Evolutionary conservation across 306 rosid species (phyloP).

Genomic region (Vigna reflexopilosa): DNA sequence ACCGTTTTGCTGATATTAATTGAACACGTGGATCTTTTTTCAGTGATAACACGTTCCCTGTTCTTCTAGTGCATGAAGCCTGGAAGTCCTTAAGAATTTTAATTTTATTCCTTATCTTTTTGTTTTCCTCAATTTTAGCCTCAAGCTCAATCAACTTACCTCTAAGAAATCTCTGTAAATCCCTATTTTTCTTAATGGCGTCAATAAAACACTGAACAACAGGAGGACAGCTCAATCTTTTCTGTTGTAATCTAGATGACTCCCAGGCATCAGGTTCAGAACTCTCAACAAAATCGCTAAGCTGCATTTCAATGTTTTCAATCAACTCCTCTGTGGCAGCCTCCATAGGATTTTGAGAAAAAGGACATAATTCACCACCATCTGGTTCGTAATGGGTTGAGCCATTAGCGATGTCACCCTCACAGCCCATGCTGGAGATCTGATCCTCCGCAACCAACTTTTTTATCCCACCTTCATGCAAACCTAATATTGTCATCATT

Average conservation of each 20-base stretch:
- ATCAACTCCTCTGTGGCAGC: slow-evolving; percentile 21
- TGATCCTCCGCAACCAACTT: slow-evolving; percentile 48
- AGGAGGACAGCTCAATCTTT: slow-evolving; percentile 63
- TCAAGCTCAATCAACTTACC: slow-evolving; percentile 71
- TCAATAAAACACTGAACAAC: slow-evolving; percentile 70
- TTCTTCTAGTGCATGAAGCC: slow-evolving; percentile 68
- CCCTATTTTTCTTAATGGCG: slow-evolving; percentile 83
- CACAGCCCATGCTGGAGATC: slow-evolving; percentile 37
- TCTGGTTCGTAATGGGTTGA: slow-evolving; percentile 42
- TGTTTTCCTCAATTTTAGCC: slow-evolving; percentile 86
- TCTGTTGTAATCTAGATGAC: slow-evolving; percentile 46
- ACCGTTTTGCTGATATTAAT: slow-evolving; percentile 68
- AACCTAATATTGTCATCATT: slow-evolving; percentile 45
- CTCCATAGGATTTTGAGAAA: slow-evolving; percentile 37
- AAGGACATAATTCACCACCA: slow-evolving; percentile 40
- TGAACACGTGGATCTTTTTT: slow-evolving; percentile 76
- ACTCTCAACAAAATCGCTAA: slow-evolving; percentile 38
- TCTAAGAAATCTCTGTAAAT: slow-evolving; percentile 68
- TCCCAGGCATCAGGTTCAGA: slow-evolving; percentile 43
- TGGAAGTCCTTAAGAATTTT: slow-evolving; percentile 86
- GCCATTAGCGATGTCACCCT: slow-evolving; percentile 44
- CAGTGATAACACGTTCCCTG: slow-evolving; percentile 71
- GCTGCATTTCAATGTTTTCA: slow-evolving; percentile 44
- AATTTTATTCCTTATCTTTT: slow-evolving; percentile 58
- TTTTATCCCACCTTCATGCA: slow-evolving; percentile 36